Percentiles rank a stretch among this genome's conserved stretches.
These are phyloP conservation scores for Mycena chlorophos DNA, from an alignment of 768 basidiomycete genomes.

Conservation along the genomic window DNA sequence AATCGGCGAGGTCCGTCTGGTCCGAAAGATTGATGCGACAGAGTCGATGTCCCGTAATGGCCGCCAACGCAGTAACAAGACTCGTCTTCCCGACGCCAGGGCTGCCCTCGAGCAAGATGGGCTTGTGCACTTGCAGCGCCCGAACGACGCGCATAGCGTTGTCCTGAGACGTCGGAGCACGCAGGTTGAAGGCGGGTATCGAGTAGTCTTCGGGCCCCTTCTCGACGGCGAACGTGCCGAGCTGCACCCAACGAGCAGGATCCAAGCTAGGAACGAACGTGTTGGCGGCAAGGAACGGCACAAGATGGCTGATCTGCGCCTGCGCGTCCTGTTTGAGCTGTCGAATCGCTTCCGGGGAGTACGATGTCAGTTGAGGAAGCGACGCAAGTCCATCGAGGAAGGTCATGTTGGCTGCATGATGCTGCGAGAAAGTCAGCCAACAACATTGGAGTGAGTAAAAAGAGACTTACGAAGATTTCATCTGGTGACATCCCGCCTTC, in stretches of 20 bases:
- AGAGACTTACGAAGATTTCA: slow-evolving; percentile 66
- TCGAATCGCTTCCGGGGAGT: slow-evolving; percentile 59
- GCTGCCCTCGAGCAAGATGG: slow-evolving; percentile 94
- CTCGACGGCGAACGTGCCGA: slow-evolving; percentile 75
- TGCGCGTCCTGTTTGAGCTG: slow-evolving; percentile 62
- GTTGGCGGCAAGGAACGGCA: slow-evolving; percentile 43
- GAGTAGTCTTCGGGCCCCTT: slow-evolving; percentile 49
- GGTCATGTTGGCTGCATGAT: slow-evolving; percentile 92
- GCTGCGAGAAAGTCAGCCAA: slow-evolving; percentile 44
- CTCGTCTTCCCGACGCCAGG: slow-evolving; percentile 99
- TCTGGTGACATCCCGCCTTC: slow-evolving; percentile 36
- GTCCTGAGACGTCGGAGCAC: slow-evolving; percentile 83
- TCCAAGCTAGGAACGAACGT: slow-evolving; percentile 34
- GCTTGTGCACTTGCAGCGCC: slow-evolving; percentile 87
- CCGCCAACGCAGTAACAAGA: slow-evolving; percentile 83
- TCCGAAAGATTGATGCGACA: slow-evolving; percentile 97
- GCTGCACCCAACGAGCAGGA: slow-evolving; percentile 42
- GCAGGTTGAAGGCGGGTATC: slow-evolving; percentile 66
- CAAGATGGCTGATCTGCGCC: slow-evolving; percentile 53
- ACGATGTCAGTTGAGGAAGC: slow-evolving; percentile 68
- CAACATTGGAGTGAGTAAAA: slow-evolving; percentile 13
- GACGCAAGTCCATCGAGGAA: slow-evolving; percentile 87
- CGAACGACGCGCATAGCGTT: slow-evolving; percentile 89
- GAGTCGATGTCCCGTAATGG: slow-evolving; percentile 71
- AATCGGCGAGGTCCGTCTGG: slow-evolving; percentile 93